Percentiles rank a stretch among this genome's conserved stretches.
These are phyloP conservation scores for Morella rubra DNA, from an alignment of 306 rosid species.

Conservation along the genomic window DNA sequence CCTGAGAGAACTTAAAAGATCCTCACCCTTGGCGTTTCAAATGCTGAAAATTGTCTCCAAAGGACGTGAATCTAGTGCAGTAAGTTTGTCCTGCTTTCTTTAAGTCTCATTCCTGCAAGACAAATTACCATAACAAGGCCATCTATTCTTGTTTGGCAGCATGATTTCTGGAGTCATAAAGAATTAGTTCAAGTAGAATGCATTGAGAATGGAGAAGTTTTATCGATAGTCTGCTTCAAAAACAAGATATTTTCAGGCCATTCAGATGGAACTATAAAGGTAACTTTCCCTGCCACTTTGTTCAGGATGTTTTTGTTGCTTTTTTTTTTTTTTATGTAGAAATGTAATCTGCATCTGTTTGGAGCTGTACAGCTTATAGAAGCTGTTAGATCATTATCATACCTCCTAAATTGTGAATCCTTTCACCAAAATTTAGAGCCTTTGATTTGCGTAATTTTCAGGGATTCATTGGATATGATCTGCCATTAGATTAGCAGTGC, in stretches of 20 bases:
- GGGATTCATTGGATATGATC: background rate
- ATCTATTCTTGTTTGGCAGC: constrained; percentile 31
- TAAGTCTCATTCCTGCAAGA: constrained; percentile 2
- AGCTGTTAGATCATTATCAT: background rate
- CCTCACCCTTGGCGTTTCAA: constrained; percentile 70
- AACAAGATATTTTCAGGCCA: constrained; percentile 80
- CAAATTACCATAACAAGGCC: background rate
- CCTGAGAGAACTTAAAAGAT: constrained; percentile 77
- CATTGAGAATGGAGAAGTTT: constrained; percentile 81
- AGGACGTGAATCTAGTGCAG: constrained; percentile 64
- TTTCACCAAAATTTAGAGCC: background rate
- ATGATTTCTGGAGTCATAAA: constrained; percentile 84
- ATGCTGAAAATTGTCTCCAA: constrained; percentile 61
- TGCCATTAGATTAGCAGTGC: background rate
- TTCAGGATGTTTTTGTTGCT: background rate
- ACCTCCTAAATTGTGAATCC: background rate
- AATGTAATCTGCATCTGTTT: background rate
- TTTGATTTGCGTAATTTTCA: background rate
- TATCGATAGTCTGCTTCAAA: constrained; percentile 58
- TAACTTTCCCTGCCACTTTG: constrained; percentile 24
- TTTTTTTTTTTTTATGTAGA: background rate
- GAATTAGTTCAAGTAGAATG: constrained; percentile 74
- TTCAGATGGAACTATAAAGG: constrained; percentile 95
- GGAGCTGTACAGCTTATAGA: background rate
- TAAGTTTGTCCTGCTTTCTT: constrained; percentile 43